Conservation (phyloP, 225 moss, liverwort and hornwort species). For the Polytrichum commune region DNA sequence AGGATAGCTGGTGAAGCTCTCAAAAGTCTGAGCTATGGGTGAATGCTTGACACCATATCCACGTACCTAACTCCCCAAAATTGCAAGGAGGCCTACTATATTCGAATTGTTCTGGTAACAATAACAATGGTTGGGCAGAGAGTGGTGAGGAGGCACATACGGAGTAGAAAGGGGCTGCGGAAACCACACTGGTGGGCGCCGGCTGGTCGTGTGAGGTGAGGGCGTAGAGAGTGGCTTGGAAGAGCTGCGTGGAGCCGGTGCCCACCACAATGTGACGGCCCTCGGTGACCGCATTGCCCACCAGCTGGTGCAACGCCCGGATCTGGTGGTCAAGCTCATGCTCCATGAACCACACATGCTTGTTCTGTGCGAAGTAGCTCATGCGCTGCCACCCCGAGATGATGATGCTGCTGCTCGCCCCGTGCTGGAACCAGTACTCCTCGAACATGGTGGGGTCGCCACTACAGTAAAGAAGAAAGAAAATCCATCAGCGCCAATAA, state of each 20-base stretch:
- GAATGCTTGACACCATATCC: too few species aligned
- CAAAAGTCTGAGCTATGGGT: too few species aligned
- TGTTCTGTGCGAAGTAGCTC: constrained; percentile 93
- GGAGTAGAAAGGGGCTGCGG: constrained; percentile 85
- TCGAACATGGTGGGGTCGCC: constrained; percentile 98
- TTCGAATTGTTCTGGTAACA: too few species aligned
- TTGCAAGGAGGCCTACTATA: too few species aligned
- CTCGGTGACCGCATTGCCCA: constrained; percentile 85
- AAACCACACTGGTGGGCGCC: constrained; percentile 66
- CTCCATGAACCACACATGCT: constrained; percentile 94
- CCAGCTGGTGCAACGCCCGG: constrained; percentile 67
- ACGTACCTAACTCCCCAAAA: too few species aligned
- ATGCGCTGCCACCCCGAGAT: constrained; percentile 87
- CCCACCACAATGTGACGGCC: constrained; percentile 87
- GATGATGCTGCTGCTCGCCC: constrained; percentile 54
- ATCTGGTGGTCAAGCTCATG: constrained; percentile 78
- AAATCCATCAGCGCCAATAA: too few species aligned
- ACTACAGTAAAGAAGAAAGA: constrained; percentile 30
- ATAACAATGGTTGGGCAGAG: too few species aligned
- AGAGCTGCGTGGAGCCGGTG: constrained; percentile 91
- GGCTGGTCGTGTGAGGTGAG: constrained; percentile 57
- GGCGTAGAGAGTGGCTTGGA: constrained; percentile 85
- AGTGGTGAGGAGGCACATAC: constrained; percentile 28
- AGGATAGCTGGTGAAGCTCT: too few species aligned
- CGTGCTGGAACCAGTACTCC: constrained; percentile 66